A percentile compares a stretch with the other conserved stretches of the same genome.
These are phyloP conservation scores for Centaurea solstitialis DNA, from an alignment of 129 eudicot genomes.

Conservation along the genomic window DNA sequence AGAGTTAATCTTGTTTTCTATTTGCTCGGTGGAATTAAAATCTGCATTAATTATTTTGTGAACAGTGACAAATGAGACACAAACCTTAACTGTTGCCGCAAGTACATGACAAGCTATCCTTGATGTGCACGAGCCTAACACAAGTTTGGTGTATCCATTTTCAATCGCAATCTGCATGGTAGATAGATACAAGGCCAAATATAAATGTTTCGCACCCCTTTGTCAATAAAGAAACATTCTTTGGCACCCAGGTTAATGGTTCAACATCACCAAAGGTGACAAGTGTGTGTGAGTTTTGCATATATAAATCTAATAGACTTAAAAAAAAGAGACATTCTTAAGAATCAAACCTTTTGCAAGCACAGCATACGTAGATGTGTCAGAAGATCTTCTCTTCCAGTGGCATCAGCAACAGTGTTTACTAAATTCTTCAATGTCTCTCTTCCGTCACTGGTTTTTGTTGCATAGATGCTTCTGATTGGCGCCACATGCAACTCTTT, in stretches of 20 bases:
- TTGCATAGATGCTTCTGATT: constrained; percentile 55
- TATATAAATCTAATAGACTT: not conserved
- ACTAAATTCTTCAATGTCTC: constrained; percentile 52
- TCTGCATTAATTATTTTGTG: not conserved
- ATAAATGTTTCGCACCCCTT: not conserved
- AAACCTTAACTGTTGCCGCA: constrained; percentile 91
- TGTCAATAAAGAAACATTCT: not conserved
- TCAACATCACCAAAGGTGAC: not conserved
- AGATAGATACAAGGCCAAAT: not conserved
- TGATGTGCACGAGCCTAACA: constrained; percentile 93
- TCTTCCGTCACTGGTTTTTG: constrained; percentile 46
- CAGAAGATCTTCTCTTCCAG: constrained; percentile 91
- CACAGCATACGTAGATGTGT: constrained; percentile 74
- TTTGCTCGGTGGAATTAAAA: no score
- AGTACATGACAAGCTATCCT: constrained; percentile 89
- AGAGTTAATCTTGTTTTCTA: no score
- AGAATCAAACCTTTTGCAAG: constrained; percentile 73
- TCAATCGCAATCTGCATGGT: constrained; percentile 75
- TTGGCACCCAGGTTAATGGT: not conserved
- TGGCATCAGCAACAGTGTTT: constrained; percentile 55
- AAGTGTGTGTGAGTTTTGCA: not conserved
- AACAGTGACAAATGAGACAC: not conserved
- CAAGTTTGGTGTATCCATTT: constrained; percentile 82
- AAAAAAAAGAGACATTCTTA: not conserved
- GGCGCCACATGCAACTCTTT: constrained; percentile 63